Base-by-base conservation (phyloP, 106 monocot species). In the Narthecium ossifragum region DNA sequence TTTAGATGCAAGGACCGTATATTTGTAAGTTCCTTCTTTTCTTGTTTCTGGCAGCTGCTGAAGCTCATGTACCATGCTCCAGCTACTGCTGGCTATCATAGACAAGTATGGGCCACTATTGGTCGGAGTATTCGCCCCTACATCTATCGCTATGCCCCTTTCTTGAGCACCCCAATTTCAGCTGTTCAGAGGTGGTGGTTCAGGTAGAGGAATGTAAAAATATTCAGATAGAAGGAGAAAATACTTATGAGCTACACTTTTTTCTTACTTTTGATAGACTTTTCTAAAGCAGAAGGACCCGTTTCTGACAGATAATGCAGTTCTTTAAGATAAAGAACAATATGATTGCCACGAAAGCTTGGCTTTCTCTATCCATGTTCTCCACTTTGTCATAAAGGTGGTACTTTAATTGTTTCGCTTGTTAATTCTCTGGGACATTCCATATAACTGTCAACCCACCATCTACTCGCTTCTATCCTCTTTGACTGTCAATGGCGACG, bases 31-130 rank as follows among this genome's bases (percentile, higher is more conserved):
- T 20, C 9, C 34, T 27, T 10, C 31, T 28, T 24, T 37, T 17
- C 53, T 41, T 50, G 27, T 33, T 31, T 53, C n/a, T 47, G 25
- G 21, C 74, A 75, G 74, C 68, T 75, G 34, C 68, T 75, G 74
- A 75, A 75, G 62, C 55, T 75, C 61, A 75, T 75, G 74, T 67
- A 68, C 37, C 54, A 75, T 62, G 74, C 41, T 18, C 74, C 73
- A 27, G 67, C 25, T 45, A 74, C 74, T 47, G 38, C 54, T 30
- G 21, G 60, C 53, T 74, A 61, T 61, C 74, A 74, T 46, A 65
- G 51, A 58, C 54, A 49, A 14, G 74, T 68, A 29, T 75, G 74
- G 74, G 41, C 74, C n/a, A 55, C n/a, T 47, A 68, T 75, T 26
- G 56, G 38, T 31, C 67, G 68, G 20, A 49, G 23, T 0, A 11